Evolutionary conservation across 2,329 filamentous ascomycete species (phyloP).

Genomic region (Fusarium sp.): DNA sequence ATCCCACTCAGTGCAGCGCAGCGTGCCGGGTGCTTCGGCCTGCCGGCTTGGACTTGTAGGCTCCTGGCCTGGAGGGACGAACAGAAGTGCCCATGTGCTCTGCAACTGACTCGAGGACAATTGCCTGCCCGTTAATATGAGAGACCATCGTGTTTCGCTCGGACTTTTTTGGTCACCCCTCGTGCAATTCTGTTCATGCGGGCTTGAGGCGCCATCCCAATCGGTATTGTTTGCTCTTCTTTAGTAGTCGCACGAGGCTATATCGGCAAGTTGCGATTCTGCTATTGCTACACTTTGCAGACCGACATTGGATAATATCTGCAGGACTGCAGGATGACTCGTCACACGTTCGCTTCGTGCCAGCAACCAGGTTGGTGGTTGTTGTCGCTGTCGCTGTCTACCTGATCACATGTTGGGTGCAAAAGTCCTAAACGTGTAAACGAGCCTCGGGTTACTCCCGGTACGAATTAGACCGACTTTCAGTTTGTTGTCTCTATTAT

Average conservation of each 20-base stretch:
- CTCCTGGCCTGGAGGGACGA: neutral
- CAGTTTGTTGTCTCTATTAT: neutral
- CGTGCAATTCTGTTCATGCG: conserved; percentile 5
- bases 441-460: neutral
- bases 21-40: conserved; percentile 10
- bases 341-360: neutral
- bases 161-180: conserved; percentile 1
- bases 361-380: neutral
- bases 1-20: neutral
- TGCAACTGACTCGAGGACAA: conserved; percentile 19
- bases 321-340: neutral
- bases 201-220: neutral
- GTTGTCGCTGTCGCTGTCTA: neutral
- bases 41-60: neutral
- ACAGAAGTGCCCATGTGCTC: conserved; percentile 4
- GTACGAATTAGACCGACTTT: neutral
- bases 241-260: neutral
- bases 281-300: neutral
- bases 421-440: neutral
- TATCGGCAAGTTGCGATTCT: neutral
- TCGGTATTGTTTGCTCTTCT: neutral
- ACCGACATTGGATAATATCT: neutral
- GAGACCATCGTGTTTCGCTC: conserved; percentile 4
- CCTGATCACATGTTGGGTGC: neutral
- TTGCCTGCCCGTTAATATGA: neutral